These are phyloP conservation scores for Medicago lupulina DNA, from an alignment of 306 rosid genomes.

Conservation along the genomic window DNA sequence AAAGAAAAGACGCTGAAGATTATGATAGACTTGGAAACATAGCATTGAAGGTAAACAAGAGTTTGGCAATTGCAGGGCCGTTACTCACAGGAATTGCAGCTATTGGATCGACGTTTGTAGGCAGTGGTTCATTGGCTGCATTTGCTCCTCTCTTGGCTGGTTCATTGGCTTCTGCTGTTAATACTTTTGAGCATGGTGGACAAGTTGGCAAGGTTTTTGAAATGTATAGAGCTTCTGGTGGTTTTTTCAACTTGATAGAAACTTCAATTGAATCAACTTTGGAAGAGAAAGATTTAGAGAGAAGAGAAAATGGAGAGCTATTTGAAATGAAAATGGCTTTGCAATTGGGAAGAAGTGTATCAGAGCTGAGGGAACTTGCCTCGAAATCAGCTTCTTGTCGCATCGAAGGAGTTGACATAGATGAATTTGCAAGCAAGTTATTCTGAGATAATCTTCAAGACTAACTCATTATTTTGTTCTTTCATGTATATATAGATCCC, in stretches of 20 bases:
- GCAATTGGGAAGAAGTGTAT: slow-evolving; percentile 69
- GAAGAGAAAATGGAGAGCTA: slow-evolving; percentile 67
- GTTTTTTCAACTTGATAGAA: slow-evolving; percentile 59
- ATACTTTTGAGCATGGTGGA: slow-evolving; percentile 66
- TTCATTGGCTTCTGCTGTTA: slow-evolving; percentile 55
- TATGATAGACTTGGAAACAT: slow-evolving; percentile 72
- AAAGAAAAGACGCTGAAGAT: slow-evolving; percentile 66
- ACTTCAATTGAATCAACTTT: slow-evolving; percentile 53
- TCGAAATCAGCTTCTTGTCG: slow-evolving; percentile 55
- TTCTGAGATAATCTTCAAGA: slow-evolving; percentile 23
- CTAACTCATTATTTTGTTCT: neutral
- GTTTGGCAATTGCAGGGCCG: slow-evolving; percentile 72
- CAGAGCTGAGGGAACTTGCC: slow-evolving; percentile 59
- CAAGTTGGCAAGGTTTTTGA: slow-evolving; percentile 84
- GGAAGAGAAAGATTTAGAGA: slow-evolving; percentile 57
- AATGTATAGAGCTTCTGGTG: slow-evolving; percentile 66
- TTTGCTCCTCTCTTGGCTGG: slow-evolving; percentile 62
- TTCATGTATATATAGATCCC: neutral
- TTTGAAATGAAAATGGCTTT: slow-evolving; percentile 70
- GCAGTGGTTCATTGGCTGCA: slow-evolving; percentile 42
- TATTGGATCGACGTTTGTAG: slow-evolving; percentile 53
- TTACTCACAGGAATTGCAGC: slow-evolving; percentile 75
- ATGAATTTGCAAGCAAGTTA: slow-evolving; percentile 63
- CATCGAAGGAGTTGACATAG: slow-evolving; percentile 47
- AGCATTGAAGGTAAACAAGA: slow-evolving; percentile 63